Conservation (phyloP, 805 yeast species). For the Metschnikowia bowlesiae region DNA sequence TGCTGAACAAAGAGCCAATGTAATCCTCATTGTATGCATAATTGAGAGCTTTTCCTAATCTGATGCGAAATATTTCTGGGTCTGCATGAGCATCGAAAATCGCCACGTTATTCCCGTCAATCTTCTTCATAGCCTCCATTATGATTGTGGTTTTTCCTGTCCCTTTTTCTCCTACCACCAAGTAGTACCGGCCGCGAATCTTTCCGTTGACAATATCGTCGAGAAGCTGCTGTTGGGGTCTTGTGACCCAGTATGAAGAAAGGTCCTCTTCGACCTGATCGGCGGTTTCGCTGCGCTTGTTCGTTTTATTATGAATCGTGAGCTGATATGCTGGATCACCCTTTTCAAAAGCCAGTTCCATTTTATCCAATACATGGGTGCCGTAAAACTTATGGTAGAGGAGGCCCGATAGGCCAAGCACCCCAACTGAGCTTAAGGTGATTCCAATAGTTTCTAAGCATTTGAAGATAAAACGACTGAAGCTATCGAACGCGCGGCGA, state of each 20-base stretch:
- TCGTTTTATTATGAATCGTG: conserved; percentile 47
- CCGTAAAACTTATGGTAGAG: conserved; percentile 62
- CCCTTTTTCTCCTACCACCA: conserved; percentile 79
- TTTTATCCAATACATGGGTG: conserved; percentile 56
- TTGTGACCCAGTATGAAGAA: conserved; percentile 53
- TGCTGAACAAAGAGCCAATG: conserved; percentile 74
- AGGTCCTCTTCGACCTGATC: conserved; percentile 22
- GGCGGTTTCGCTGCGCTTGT: conserved; percentile 18
- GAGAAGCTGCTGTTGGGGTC: conserved; percentile 61
- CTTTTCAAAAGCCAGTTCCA: conserved; percentile 59
- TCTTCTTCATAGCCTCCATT: conserved; percentile 63
- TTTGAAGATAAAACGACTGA: conserved; percentile 32
- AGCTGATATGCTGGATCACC: conserved; percentile 64
- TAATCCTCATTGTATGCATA: conserved; percentile 77
- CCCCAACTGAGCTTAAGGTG: conserved; percentile 62
- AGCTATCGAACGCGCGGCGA: conserved; percentile 17
- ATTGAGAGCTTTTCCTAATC: conserved; percentile 71
- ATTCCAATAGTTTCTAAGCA: conserved; percentile 66
- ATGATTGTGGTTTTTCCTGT: conserved; percentile 80
- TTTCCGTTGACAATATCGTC: conserved; percentile 65
- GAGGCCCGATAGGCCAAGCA: conserved; percentile 70
- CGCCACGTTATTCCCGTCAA: conserved; percentile 59
- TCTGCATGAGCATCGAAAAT: conserved; percentile 81
- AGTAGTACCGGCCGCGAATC: conserved; percentile 62
- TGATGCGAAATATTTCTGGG: conserved; percentile 72